phyloP scores from a whole-genome alignment of 1,139 yeast species.

The Lodderomyces beijingensis region DNA sequence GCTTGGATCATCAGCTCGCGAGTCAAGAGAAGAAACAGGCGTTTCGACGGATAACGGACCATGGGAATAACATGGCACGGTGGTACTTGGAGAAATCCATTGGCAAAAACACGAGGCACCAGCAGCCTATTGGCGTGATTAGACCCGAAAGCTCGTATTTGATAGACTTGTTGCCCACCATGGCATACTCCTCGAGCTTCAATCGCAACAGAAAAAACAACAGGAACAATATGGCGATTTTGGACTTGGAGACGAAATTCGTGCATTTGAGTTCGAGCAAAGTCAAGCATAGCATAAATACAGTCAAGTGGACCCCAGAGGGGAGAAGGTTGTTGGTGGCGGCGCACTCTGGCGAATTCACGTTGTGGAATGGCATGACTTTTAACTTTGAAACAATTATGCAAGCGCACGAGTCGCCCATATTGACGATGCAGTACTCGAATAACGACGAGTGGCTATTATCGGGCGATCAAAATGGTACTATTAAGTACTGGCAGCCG shows the following conservation, averaged over 20 bases:
- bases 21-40: conserved; percentile 50
- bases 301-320: conserved; percentile 95
- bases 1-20: conserved; percentile 41
- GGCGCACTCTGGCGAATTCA: conserved; percentile 90
- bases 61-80: conserved; percentile 78
- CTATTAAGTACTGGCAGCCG: conserved; percentile 94
- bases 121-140: conserved; percentile 52
- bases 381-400: conserved; percentile 94
- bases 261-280: conserved; percentile 90
- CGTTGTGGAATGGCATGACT: conserved; percentile 94
- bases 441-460: conserved; percentile 94
- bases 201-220: conserved; percentile 22
- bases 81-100: conserved; percentile 60
- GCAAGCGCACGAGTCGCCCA: conserved; percentile 97
- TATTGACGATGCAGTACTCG: conserved; percentile 73
- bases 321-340: conserved; percentile 89
- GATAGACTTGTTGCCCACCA: conserved; percentile 69
- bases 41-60: conserved; percentile 82
- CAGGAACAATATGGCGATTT: conserved; percentile 40
- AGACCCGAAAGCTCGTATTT: conserved; percentile 78
- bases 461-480: conserved; percentile 91
- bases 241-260: conserved; percentile 73
- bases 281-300: conserved; percentile 86
- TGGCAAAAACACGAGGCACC: conserved; percentile 30
- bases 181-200: conserved; percentile 42